Evolutionary conservation across 2,329 filamentous ascomycete genomes (phyloP).

Genomic region (Clarireedia paspali): DNA sequence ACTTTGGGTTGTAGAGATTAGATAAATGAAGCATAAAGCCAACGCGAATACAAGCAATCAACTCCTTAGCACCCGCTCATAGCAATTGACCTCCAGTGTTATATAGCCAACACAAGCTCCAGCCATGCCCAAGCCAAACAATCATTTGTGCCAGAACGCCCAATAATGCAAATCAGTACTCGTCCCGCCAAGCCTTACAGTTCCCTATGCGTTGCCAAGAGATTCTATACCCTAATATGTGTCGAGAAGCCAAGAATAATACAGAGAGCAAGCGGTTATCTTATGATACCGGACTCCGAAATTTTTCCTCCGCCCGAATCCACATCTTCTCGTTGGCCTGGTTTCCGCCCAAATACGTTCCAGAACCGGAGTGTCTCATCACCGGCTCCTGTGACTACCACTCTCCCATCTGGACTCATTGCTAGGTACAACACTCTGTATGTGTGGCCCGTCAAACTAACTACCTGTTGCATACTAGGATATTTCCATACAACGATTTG

Average conservation of each 20-base stretch:
- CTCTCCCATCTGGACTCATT: slow-evolving; percentile 92
- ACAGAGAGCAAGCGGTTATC: slow-evolving; percentile 35
- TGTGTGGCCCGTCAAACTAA: slow-evolving; percentile 89
- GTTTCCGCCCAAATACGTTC: slow-evolving; percentile 86
- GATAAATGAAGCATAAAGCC: not conserved
- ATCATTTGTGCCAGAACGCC: slow-evolving; percentile 5
- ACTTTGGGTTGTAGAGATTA: not conserved
- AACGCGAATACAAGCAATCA: slow-evolving; percentile 3
- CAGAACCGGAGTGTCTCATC: slow-evolving; percentile 96
- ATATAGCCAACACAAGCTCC: slow-evolving; percentile 5
- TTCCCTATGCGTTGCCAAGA: not conserved
- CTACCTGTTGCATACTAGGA: slow-evolving; percentile 94
- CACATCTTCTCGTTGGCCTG: slow-evolving; percentile 60
- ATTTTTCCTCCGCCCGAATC: slow-evolving; percentile 54
- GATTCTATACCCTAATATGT: not conserved
- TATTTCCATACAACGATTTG: slow-evolving; percentile 99
- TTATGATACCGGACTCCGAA: slow-evolving; percentile 77
- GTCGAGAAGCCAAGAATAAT: slow-evolving; percentile 2
- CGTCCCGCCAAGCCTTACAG: not conserved
- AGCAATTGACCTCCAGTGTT: slow-evolving; percentile 2
- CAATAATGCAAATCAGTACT: slow-evolving; percentile 3
- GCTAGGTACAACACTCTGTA: slow-evolving; percentile 93
- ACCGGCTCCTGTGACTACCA: slow-evolving; percentile 90
- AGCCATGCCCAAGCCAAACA: not conserved
- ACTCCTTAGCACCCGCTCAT: slow-evolving; percentile 8